Evolutionary conservation across 2,329 filamentous ascomycete genomes (phyloP).

Genomic region (Pestalotiopsis sp.): DNA sequence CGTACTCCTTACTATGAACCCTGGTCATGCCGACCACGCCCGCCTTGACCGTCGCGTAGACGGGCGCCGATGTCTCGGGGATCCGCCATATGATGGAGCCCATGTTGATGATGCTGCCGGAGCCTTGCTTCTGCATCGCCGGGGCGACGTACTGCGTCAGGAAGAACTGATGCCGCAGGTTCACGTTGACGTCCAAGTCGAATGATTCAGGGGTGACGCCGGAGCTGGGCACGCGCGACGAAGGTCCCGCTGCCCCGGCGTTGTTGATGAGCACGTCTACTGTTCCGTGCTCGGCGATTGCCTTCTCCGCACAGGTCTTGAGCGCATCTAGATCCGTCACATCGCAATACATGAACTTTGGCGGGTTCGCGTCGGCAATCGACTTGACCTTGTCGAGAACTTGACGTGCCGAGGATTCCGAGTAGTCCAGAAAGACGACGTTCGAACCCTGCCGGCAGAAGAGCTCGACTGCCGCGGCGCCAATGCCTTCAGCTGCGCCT

Average conservation of each 20-base stretch:
- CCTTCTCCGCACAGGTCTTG: conserved; percentile 34
- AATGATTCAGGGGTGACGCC: conserved; percentile 44
- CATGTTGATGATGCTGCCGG: conserved; percentile 43
- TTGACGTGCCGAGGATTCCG: conserved; percentile 31
- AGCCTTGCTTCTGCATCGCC: conserved; percentile 31
- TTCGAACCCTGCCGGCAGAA: conserved; percentile 47
- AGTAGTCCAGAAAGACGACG: conserved; percentile 48
- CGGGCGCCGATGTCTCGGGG: conserved; percentile 32
- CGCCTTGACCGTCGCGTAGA: conserved; percentile 42
- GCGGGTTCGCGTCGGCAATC: conserved; percentile 26
- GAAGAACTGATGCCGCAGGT: conserved; percentile 48
- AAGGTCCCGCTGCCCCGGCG: conserved; percentile 30
- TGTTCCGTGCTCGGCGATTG: conserved; percentile 28
- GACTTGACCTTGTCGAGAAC: conserved; percentile 31
- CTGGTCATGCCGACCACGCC: conserved; percentile 42
- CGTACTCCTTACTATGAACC: conserved; percentile 41
- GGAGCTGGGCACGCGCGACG: conserved; percentile 31
- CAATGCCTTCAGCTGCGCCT: conserved; percentile 51
- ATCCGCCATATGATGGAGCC: conserved; percentile 42
- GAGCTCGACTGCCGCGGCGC: conserved; percentile 44
- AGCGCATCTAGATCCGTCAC: conserved; percentile 40
- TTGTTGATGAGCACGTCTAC: conserved; percentile 42
- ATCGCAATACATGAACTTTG: conserved; percentile 46
- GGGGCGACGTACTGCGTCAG: conserved; percentile 42
- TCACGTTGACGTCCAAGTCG: conserved; percentile 46